phyloP scores from a whole-genome alignment of 2,329 filamentous ascomycete genomes.

The Colletotrichum agaves region DNA sequence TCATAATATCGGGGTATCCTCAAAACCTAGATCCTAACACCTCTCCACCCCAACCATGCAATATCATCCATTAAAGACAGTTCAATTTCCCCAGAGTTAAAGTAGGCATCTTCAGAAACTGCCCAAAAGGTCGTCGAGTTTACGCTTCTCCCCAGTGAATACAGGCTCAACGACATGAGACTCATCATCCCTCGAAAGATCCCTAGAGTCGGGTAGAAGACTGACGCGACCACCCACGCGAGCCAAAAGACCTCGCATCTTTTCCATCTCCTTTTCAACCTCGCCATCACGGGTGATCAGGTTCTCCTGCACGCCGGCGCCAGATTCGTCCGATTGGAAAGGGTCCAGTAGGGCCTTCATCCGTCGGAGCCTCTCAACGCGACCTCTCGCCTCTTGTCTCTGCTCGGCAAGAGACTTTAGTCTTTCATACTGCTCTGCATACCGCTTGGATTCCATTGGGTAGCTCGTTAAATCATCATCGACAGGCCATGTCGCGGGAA shows the following conservation, averaged over 20 bases:
- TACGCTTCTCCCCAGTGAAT: constrained; percentile 52
- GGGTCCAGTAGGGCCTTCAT: constrained; percentile 64
- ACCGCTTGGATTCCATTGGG: constrained; percentile 62
- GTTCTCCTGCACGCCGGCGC: constrained; percentile 69
- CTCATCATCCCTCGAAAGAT: constrained; percentile 39
- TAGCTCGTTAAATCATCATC: constrained; percentile 49
- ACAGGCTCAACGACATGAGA: constrained; percentile 48
- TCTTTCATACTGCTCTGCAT: constrained; percentile 59
- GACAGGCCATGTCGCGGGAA: constrained; percentile 60
- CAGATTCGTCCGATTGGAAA: constrained; percentile 49
- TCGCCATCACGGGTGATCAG: constrained; percentile 72
- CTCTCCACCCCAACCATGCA: not conserved
- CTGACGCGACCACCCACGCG: constrained; percentile 67
- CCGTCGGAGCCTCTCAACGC: constrained; percentile 58
- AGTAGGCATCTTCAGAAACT: constrained; percentile 41
- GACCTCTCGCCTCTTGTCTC: constrained; percentile 51
- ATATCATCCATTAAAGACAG: not conserved
- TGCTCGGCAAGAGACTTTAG: constrained; percentile 62
- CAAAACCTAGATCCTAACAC: constrained; percentile 28
- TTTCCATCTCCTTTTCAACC: constrained; percentile 73
- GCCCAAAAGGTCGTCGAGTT: constrained; percentile 55
- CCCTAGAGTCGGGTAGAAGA: constrained; percentile 45
- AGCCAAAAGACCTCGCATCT: constrained; percentile 71
- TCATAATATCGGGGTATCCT: constrained; percentile 23
- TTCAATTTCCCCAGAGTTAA: too few relatives aligned